phyloP scores from a whole-genome alignment of 2,329 filamentous ascomycete species.

The Calonectria montana region DNA sequence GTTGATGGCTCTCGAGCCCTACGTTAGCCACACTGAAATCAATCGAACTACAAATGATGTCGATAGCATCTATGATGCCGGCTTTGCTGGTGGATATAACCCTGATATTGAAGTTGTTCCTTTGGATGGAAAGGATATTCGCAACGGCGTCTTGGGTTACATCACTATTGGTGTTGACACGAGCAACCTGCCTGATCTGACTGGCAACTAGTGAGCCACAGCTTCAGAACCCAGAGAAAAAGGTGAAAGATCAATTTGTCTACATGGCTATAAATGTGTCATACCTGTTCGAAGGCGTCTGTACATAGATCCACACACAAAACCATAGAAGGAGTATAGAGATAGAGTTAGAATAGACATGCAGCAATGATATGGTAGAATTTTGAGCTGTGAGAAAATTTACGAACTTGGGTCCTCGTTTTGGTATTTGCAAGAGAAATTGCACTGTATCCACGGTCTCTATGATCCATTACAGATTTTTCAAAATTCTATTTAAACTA shows the following conservation, averaged over 20 bases:
- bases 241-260: neutral
- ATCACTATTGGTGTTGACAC: conserved; percentile 1
- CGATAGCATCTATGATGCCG: neutral
- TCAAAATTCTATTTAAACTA: too few species aligned
- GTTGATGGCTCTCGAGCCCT: conserved; percentile 12
- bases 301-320: neutral
- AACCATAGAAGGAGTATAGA: neutral
- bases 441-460: too few species aligned
- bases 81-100: neutral
- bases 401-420: too few species aligned
- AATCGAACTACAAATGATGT: neutral
- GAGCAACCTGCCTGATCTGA: neutral
- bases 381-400: too few species aligned
- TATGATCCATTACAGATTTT: too few species aligned
- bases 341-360: neutral
- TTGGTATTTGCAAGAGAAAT: too few species aligned
- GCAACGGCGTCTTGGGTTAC: neutral
- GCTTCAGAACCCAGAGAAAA: neutral
- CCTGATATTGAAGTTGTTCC: neutral
- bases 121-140: neutral
- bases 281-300: neutral
- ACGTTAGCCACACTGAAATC: neutral
- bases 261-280: neutral
- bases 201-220: neutral
- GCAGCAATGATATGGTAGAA: neutral